phyloP scores from a whole-genome alignment of 2,329 filamentous ascomycete species.

The Fusarium tricinctum region DNA sequence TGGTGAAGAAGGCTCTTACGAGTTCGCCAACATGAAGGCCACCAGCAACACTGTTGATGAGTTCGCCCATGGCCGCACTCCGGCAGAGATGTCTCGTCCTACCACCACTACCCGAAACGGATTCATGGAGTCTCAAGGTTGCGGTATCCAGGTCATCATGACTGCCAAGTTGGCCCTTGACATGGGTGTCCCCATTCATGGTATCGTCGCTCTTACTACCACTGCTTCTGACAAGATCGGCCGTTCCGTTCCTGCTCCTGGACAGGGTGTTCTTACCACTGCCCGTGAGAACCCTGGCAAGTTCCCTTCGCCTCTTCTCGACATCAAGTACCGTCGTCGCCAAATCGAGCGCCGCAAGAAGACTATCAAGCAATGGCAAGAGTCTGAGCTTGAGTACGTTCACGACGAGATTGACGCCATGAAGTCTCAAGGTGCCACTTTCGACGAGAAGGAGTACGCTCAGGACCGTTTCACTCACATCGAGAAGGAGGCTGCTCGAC shows the following conservation, averaged over 20 bases:
- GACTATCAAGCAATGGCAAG: conserved; percentile 97
- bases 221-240: conserved; percentile 99
- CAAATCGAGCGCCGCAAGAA: conserved; percentile 94
- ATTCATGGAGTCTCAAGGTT: conserved; percentile 99
- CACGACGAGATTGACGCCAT: conserved; percentile 94
- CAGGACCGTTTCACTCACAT: conserved; percentile 89
- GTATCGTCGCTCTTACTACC: conserved; percentile 91
- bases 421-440: conserved; percentile 80
- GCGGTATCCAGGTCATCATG: conserved; percentile 99
- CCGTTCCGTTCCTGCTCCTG: conserved; percentile 94
- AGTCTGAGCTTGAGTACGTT: conserved; percentile 92
- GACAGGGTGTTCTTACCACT: conserved; percentile 95
- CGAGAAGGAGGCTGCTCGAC: conserved; percentile 84
- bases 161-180: conserved; percentile 94
- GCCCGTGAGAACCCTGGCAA: conserved; percentile 91
- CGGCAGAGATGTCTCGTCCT: conserved; percentile 96
- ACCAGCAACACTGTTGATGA: conserved; percentile 98
- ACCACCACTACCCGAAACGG: conserved; percentile 97
- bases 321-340: conserved; percentile 96
- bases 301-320: conserved; percentile 94
- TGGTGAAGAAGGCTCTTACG: conserved; percentile 98
- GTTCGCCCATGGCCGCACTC: conserved; percentile 93
- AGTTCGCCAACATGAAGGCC: conserved; percentile 99
- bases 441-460: conserved; percentile 87
- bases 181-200: conserved; percentile 98